Evolutionary conservation across 163 green algal species (phyloP), one percentile per base, ranked within the genome.

Genomic region (Scenedesmus sp.): DNA sequence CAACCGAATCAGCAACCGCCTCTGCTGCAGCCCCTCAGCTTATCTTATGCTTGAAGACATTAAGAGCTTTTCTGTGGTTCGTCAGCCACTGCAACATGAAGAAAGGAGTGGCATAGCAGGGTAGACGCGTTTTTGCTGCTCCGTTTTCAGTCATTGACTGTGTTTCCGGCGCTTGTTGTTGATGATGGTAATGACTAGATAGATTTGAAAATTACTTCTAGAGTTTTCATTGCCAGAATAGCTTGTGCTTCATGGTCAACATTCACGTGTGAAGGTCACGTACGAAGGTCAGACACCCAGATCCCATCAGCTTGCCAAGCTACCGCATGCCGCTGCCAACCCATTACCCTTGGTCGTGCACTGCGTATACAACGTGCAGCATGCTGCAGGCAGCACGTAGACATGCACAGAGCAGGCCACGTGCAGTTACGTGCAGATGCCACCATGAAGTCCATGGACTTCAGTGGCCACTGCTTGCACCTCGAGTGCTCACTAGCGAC

Each of bases 1-100:
- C 70, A 79, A 79, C 70, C 70, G 70, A 79, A 79, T 52, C 23
- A 79, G 70, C 70, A 79, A 79, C 70, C 70, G 70, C 46, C 70
- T 52, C 0, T 79, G 70, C 70, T 15, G 5, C 70, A 79, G 70
- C 70, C 46, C 23, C 70, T 6, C 23, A 15, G 70, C 70, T 52
- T 52, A 16, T 79, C 2, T 52, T 6, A 46, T 2, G 70, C 70
- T 52, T 23, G 3, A 16, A 76, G 4, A 18, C 66, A 76, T 26
- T 5, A 3, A 76, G 2, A 5, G 66, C 15, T 64, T 1, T 64
- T 64, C 4, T 26, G 8, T 26, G 66, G 16, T 7, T 76, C 9
- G 59, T 1, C 9, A 15, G 8, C 8, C 8, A 64, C 59, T 15
- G 59, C 9, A 64, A 64, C 15, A 76, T 76, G 10, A 34, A 12